These are phyloP conservation scores for Paulownia fortunei DNA, from an alignment of 257 asterid species.

Conservation along the genomic window DNA sequence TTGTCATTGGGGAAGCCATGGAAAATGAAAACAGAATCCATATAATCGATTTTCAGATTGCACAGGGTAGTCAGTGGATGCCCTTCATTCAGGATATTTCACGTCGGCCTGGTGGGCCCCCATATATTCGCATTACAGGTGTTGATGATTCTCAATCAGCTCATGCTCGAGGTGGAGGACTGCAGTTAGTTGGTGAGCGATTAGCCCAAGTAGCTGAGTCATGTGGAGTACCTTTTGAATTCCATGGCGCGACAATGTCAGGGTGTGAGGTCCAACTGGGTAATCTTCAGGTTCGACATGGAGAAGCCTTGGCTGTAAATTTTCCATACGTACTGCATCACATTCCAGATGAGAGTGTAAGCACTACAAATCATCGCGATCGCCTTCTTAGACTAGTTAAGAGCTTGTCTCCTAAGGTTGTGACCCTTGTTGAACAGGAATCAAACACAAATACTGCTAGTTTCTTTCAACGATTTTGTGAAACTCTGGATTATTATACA, in stretches of 20 bases:
- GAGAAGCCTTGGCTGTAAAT: slow-evolving; percentile 89
- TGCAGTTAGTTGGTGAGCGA: slow-evolving; percentile 70
- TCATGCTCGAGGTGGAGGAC: slow-evolving; percentile 93
- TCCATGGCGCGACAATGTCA: slow-evolving; percentile 76
- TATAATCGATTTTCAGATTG: slow-evolving; percentile 85
- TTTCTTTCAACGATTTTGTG: slow-evolving; percentile 71
- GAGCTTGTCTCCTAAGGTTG: slow-evolving; percentile 79
- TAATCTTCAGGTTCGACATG: slow-evolving; percentile 54
- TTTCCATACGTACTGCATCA: slow-evolving; percentile 88
- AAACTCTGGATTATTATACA: slow-evolving; percentile 75
- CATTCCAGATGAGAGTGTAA: slow-evolving; percentile 96
- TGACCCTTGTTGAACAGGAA: slow-evolving; percentile 88
- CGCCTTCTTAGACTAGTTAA: slow-evolving; percentile 77
- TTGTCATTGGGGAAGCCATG: slow-evolving; percentile 76
- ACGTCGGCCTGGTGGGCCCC: slow-evolving; percentile 53
- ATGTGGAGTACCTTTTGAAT: slow-evolving; percentile 80
- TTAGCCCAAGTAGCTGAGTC: slow-evolving; percentile 64
- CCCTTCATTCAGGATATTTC: slow-evolving; percentile 55
- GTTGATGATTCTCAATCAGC: slow-evolving; percentile 64
- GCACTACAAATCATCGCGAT: slow-evolving; percentile 77
- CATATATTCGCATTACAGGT: slow-evolving; percentile 52
- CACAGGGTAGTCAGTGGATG: slow-evolving; percentile 97
- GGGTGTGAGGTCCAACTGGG: slow-evolving; percentile 68
- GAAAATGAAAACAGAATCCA: slow-evolving; percentile 71
- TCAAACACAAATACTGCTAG: slow-evolving; percentile 83